Percentiles rank a stretch among this genome's conserved stretches.
These are phyloP conservation scores for Picochlorum sp. DNA, from an alignment of 139 green algal species.

Conservation along the genomic window DNA sequence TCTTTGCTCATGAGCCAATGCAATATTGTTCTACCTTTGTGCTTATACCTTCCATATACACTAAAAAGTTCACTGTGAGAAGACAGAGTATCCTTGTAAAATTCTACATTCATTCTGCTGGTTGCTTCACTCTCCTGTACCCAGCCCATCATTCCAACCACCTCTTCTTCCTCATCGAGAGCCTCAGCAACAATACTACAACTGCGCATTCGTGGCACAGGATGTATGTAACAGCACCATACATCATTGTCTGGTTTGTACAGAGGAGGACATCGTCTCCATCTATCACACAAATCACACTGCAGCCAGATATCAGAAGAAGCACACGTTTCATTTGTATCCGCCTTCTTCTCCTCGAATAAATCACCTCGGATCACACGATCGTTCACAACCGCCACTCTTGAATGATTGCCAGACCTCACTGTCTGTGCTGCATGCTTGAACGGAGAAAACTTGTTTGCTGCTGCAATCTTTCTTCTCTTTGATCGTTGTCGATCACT, in stretches of 20 bases:
- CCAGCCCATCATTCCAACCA: constrained; percentile 4
- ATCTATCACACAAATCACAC: constrained; percentile 73
- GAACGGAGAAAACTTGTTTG: neutral
- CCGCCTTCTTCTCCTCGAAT: no score
- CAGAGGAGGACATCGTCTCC: constrained; percentile 41
- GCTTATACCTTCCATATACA: no score
- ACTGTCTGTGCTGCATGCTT: neutral
- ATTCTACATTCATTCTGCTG: neutral
- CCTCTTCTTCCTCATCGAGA: constrained; percentile 6
- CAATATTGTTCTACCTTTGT: no score
- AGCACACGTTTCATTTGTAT: neutral
- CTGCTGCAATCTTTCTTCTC: constrained; percentile 1
- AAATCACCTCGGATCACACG: no score
- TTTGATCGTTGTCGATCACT: neutral
- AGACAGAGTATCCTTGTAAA: no score
- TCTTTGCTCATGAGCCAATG: no score
- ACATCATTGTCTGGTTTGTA: neutral
- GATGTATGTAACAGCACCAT: constrained; percentile 5
- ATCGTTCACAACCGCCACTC: no score
- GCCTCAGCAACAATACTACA: neutral
- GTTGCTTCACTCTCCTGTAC: constrained; percentile 4
- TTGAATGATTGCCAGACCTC: neutral
- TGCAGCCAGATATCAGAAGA: constrained; percentile 12
- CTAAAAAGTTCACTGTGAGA: no score
- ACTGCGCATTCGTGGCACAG: neutral